A percentile compares a stretch with the other conserved stretches of the same genome.
These are phyloP conservation scores for Saccharomycopsis sp. DNA, from an alignment of 805 yeast genomes.

Conservation along the genomic window DNA sequence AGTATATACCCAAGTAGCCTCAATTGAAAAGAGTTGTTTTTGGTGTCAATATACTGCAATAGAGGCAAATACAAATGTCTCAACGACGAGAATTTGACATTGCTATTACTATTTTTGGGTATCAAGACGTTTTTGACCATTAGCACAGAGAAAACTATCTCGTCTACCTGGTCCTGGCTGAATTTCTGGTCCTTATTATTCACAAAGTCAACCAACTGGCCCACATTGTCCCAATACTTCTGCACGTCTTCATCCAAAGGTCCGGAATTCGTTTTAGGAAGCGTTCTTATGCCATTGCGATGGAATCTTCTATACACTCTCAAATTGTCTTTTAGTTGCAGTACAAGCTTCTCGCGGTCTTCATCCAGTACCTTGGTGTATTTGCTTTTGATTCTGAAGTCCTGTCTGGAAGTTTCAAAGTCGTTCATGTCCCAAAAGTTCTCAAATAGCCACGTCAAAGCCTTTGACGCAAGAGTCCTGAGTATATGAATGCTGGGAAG, in stretches of 20 bases:
- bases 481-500: slow-evolving; percentile 67
- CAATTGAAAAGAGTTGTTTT: neutral
- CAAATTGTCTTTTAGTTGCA: slow-evolving; percentile 31
- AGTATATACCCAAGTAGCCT: slow-evolving; percentile 4
- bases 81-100: slow-evolving; percentile 11
- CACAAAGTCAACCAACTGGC: slow-evolving; percentile 4
- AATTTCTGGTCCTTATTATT: slow-evolving; percentile 27
- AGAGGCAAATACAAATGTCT: slow-evolving; percentile 15
- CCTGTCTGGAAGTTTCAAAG: slow-evolving; percentile 11
- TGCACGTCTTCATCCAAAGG: slow-evolving; percentile 30
- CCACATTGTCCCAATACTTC: slow-evolving; percentile 33
- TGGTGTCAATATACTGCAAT: slow-evolving; percentile 1
- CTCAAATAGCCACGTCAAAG: slow-evolving; percentile 66
- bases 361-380: slow-evolving; percentile 9
- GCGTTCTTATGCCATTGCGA: slow-evolving; percentile 35
- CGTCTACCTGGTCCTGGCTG: slow-evolving; percentile 19
- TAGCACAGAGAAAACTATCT: slow-evolving; percentile 27
- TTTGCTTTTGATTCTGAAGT: slow-evolving; percentile 15
- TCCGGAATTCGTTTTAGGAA: slow-evolving; percentile 39
- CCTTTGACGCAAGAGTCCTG: slow-evolving; percentile 50
- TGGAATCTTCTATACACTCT: slow-evolving; percentile 46
- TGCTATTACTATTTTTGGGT: slow-evolving; percentile 1
- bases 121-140: slow-evolving; percentile 31
- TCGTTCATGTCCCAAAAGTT: slow-evolving; percentile 56
- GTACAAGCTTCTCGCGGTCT: neutral